phyloP scores from a whole-genome alignment of 345 rosid genomes.

The Rhodamnia rubescens region DNA sequence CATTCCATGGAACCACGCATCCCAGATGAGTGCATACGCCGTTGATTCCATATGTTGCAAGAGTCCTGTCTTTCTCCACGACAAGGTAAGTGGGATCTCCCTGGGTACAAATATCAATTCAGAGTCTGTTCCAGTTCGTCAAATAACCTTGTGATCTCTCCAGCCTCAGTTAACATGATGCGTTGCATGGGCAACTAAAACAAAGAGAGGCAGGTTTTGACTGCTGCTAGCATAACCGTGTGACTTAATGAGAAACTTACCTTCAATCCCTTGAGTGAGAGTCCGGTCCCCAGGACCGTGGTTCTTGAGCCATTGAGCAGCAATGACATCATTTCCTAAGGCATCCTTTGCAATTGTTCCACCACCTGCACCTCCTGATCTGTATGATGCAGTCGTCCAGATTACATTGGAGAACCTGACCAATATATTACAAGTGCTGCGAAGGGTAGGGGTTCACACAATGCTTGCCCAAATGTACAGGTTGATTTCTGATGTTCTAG shows the following conservation, averaged over 20 bases:
- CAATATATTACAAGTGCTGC: background rate
- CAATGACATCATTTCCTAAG: constrained; percentile 59
- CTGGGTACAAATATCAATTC: constrained; percentile 15
- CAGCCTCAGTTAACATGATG: background rate
- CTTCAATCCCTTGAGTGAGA: constrained; percentile 82
- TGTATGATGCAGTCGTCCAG: constrained; percentile 2
- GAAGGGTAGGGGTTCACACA: background rate
- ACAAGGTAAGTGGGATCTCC: constrained; percentile 97
- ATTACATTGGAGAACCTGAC: background rate
- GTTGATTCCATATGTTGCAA: constrained; percentile 73
- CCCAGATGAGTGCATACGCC: constrained; percentile 95
- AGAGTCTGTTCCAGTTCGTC: background rate
- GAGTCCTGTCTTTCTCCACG: constrained; percentile 77
- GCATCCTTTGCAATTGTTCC: constrained; percentile 94
- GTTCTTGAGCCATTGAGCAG: constrained; percentile 62
- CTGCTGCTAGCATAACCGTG: background rate
- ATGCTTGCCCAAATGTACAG: background rate
- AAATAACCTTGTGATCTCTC: background rate
- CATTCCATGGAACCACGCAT: constrained; percentile 89
- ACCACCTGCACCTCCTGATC: constrained; percentile 42
- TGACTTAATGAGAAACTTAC: constrained; percentile 13
- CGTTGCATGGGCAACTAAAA: background rate
- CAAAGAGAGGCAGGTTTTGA: background rate
- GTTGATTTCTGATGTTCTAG: background rate
- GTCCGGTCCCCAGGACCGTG: constrained; percentile 87